phyloP scores from a whole-genome alignment of 331 rosid genomes.

The Stylosanthes scabra region DNA sequence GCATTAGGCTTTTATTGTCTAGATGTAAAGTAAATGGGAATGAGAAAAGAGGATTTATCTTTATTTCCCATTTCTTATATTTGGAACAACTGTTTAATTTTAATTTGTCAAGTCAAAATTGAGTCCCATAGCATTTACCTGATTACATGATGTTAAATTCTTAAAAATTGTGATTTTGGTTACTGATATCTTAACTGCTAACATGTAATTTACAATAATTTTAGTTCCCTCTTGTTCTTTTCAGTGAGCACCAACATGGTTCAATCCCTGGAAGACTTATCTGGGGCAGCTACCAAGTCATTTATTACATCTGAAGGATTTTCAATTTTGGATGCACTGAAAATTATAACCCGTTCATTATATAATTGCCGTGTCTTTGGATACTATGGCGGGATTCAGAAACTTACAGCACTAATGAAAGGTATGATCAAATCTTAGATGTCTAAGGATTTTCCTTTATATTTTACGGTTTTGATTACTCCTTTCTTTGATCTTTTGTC shows the following conservation, averaged over 20 bases:
- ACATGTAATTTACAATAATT: slow-evolving; percentile 43
- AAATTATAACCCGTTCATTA: slow-evolving; percentile 74
- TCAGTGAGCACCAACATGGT: slow-evolving; percentile 67
- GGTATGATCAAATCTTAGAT: slow-evolving; percentile 53
- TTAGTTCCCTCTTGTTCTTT: too few relatives aligned
- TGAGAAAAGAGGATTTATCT: slow-evolving; percentile 20
- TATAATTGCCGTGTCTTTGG: slow-evolving; percentile 95
- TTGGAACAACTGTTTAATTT: slow-evolving; percentile 15
- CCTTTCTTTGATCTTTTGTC: slow-evolving; percentile 26
- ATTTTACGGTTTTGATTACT: slow-evolving; percentile 32
- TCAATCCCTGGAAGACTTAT: slow-evolving; percentile 60
- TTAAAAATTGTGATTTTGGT: slow-evolving; percentile 20
- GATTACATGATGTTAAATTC: background rate
- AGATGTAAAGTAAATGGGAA: slow-evolving; percentile 13
- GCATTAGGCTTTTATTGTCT: slow-evolving; percentile 9
- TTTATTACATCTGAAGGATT: slow-evolving; percentile 82
- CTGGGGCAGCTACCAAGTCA: slow-evolving; percentile 63
- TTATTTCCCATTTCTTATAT: slow-evolving; percentile 19
- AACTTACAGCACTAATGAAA: slow-evolving; percentile 92
- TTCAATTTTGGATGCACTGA: slow-evolving; percentile 75
- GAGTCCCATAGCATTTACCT: slow-evolving; percentile 28
- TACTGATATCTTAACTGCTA: slow-evolving; percentile 14
- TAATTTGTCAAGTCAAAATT: slow-evolving; percentile 15
- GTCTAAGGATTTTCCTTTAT: slow-evolving; percentile 9
- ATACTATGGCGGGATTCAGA: slow-evolving; percentile 89